Conservation (phyloP, 306 rosid genomes). For the Cicer cuneatum region DNA sequence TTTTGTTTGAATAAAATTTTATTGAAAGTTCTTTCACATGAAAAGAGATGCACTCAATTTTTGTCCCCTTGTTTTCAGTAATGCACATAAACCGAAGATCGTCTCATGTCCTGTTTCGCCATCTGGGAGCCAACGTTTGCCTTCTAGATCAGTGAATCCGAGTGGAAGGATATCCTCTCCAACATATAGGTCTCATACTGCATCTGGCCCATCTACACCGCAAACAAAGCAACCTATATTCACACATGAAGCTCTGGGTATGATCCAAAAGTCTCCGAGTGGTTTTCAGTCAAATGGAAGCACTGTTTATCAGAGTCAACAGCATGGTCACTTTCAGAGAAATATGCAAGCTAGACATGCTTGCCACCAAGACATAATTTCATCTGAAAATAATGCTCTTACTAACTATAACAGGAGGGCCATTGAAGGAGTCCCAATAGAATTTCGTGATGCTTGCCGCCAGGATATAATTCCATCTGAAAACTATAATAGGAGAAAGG, state of each 20-base stretch:
- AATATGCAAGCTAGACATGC: conserved; percentile 54
- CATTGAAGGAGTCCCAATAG: conserved; percentile 45
- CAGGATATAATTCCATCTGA: no score
- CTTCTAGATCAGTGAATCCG: conserved; percentile 62
- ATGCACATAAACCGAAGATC: conserved; percentile 61
- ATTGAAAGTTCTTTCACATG: conserved; percentile 11
- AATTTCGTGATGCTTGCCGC: conserved; percentile 42
- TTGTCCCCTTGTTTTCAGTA: conserved; percentile 56
- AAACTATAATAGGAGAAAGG: conserved; percentile 49
- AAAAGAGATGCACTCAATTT: conserved; percentile 19
- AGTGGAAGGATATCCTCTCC: conserved; percentile 78
- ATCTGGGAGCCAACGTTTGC: conserved; percentile 58
- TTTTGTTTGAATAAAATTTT: neutral
- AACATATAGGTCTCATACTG: conserved; percentile 65
- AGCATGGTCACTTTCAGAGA: conserved; percentile 54
- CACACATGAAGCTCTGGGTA: conserved; percentile 54
- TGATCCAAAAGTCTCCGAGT: conserved; percentile 50
- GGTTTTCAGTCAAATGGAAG: conserved; percentile 48
- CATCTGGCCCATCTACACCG: conserved; percentile 81
- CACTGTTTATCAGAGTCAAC: conserved; percentile 50
- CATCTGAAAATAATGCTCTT: conserved; percentile 50
- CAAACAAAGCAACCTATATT: conserved; percentile 56
- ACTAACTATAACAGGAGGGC: conserved; percentile 54
- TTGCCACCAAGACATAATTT: conserved; percentile 43
- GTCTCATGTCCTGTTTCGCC: conserved; percentile 85